Percentiles rank a stretch among this genome's conserved stretches.
These are phyloP conservation scores for Hypocrella siamensis DNA, from an alignment of 2,329 filamentous ascomycete species.

Conservation along the genomic window DNA sequence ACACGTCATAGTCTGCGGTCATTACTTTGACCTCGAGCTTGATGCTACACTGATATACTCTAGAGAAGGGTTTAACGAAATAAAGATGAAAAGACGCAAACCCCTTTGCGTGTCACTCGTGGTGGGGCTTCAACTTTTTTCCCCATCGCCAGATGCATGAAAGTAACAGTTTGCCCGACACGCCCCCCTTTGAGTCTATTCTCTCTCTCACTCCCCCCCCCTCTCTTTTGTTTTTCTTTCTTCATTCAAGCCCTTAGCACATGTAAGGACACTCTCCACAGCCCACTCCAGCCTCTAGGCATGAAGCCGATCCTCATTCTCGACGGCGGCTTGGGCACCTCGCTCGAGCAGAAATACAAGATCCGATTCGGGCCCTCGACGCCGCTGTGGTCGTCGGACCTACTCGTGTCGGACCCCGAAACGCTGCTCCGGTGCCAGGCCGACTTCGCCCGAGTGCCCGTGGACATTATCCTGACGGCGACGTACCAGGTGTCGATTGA, in stretches of 20 bases:
- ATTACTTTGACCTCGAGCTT: too few relatives aligned
- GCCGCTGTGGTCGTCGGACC: slow-evolving; percentile 53
- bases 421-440: slow-evolving; percentile 38
- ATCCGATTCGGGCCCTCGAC: slow-evolving; percentile 33
- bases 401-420: slow-evolving; percentile 37
- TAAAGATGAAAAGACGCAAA: too few relatives aligned
- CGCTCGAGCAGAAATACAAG: slow-evolving; percentile 41
- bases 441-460: slow-evolving; percentile 38
- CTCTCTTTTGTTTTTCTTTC: neutral
- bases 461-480: slow-evolving; percentile 48
- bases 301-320: slow-evolving; percentile 24
- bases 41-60: too few relatives aligned
- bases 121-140: too few relatives aligned
- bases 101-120: too few relatives aligned
- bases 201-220: neutral
- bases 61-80: too few relatives aligned
- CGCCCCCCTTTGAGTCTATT: too few relatives aligned
- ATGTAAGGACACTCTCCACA: too few relatives aligned
- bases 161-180: too few relatives aligned
- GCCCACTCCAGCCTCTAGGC: neutral
- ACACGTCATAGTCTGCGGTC: too few relatives aligned
- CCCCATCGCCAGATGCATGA: too few relatives aligned
- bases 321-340: slow-evolving; percentile 53
- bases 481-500: slow-evolving; percentile 49
- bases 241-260: neutral